These are phyloP conservation scores for Torrubiella hemipterigena DNA, from an alignment of 2,329 filamentous ascomycete genomes.

Conservation along the genomic window DNA sequence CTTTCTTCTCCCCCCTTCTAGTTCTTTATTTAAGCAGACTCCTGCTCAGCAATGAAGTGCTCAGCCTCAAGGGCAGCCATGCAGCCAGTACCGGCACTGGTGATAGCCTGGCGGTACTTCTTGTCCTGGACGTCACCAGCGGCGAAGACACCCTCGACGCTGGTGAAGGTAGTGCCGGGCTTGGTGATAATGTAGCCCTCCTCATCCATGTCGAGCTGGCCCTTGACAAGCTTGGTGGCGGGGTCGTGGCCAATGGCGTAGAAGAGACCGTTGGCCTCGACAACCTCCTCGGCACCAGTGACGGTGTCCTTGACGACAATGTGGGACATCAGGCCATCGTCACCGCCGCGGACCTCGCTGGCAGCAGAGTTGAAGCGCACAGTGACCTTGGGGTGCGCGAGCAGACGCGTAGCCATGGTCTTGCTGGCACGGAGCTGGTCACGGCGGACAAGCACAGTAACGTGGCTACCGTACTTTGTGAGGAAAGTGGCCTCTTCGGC, in stretches of 20 bases:
- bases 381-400: slow-evolving; percentile 78
- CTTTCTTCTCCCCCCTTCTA: slow-evolving; percentile 4
- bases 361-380: slow-evolving; percentile 77
- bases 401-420: slow-evolving; percentile 81
- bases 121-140: slow-evolving; percentile 98
- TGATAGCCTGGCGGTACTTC: slow-evolving; percentile 94
- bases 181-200: slow-evolving; percentile 87
- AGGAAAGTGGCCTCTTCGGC: slow-evolving; percentile 96
- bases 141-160: slow-evolving; percentile 83
- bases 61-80: slow-evolving; percentile 93
- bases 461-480: slow-evolving; percentile 92
- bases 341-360: slow-evolving; percentile 73
- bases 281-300: slow-evolving; percentile 66
- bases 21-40: slow-evolving; percentile 26
- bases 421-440: slow-evolving; percentile 79
- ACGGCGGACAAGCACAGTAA: slow-evolving; percentile 83
- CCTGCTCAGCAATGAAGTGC: slow-evolving; percentile 74
- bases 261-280: slow-evolving; percentile 86
- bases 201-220: slow-evolving; percentile 73
- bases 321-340: slow-evolving; percentile 78
- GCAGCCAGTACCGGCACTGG: slow-evolving; percentile 90
- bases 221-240: slow-evolving; percentile 82
- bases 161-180: slow-evolving; percentile 81
- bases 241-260: slow-evolving; percentile 97
- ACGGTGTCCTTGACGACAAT: slow-evolving; percentile 70